Evolutionary conservation across 306 rosid species (phyloP).

Genomic region (Castanea sativa): DNA sequence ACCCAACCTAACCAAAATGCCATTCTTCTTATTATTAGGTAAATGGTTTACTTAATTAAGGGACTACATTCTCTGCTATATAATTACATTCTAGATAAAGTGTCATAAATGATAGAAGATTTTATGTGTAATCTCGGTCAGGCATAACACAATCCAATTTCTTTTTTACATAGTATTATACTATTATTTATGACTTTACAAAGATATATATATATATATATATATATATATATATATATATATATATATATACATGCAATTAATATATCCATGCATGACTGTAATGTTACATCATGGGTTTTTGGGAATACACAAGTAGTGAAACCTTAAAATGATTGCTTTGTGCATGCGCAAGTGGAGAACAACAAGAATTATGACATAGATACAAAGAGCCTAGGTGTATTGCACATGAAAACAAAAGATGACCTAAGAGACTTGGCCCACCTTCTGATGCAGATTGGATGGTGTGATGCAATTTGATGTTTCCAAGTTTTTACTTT

Average conservation of each 20-base stretch:
- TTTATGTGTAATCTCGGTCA: too few species aligned
- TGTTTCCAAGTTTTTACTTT: slow-evolving; percentile 20
- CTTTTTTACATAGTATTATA: too few species aligned
- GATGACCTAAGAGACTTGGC: slow-evolving; percentile 38
- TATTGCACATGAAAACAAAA: slow-evolving; percentile 42
- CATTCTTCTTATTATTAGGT: too few species aligned
- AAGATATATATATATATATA: too few species aligned
- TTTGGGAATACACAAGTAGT: slow-evolving; percentile 21
- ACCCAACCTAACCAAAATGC: too few species aligned
- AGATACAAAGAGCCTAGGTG: slow-evolving; percentile 20
- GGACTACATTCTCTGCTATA: too few species aligned
- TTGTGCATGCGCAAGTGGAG: slow-evolving; percentile 58
- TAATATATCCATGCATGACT: not conserved
- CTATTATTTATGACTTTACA: too few species aligned
- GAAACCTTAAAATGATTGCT: slow-evolving; percentile 60
- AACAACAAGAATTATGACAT: slow-evolving; percentile 42
- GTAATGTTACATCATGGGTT: slow-evolving; percentile 19
- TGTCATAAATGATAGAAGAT: too few species aligned
- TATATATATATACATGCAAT: not conserved
- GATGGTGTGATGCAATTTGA: slow-evolving; percentile 36
- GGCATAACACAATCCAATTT: too few species aligned
- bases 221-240: too few species aligned
- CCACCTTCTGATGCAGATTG: slow-evolving; percentile 38
- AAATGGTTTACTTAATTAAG: too few species aligned
- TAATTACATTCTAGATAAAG: too few species aligned